phyloP scores from a whole-genome alignment of 352 stramenopile species.

The Globisporangium paroecandrum region DNA sequence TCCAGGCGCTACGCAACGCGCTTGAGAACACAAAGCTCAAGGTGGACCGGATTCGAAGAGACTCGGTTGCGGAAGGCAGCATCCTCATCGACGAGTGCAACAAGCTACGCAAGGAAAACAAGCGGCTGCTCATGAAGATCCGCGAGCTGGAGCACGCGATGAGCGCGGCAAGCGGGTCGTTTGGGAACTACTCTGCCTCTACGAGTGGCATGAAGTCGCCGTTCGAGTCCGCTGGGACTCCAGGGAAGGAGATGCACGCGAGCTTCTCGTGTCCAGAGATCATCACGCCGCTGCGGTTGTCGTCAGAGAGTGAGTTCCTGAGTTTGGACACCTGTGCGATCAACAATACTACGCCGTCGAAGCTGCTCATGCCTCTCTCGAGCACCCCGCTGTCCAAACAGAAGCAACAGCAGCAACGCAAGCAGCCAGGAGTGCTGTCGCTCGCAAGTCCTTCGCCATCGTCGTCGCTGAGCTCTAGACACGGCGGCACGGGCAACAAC shows the following conservation, averaged over 20 bases:
- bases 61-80: conserved; percentile 74
- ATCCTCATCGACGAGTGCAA: conserved; percentile 82
- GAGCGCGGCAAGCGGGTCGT: conserved; percentile 11
- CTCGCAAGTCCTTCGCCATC: neutral
- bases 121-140: conserved; percentile 54
- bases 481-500: conserved; percentile 12
- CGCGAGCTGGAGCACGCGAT: conserved; percentile 56
- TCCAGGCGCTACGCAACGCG: conserved; percentile 54
- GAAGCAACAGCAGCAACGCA: conserved; percentile 30
- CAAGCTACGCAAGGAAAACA: conserved; percentile 72
- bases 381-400: conserved; percentile 27
- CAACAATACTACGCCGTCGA: conserved; percentile 14
- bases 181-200: neutral
- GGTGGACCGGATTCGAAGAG: conserved; percentile 57
- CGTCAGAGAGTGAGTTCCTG: conserved; percentile 19
- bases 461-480: conserved; percentile 10
- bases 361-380: conserved; percentile 26
- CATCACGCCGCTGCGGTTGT: conserved; percentile 17
- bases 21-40: conserved; percentile 72
- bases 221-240: neutral
- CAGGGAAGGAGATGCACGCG: conserved; percentile 17
- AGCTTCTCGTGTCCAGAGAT: conserved; percentile 39
- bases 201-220: conserved; percentile 15
- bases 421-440: neutral
- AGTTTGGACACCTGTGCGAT: conserved; percentile 17